These are phyloP conservation scores for Artemisia annua DNA, from an alignment of 129 eudicot species.

Conservation along the genomic window DNA sequence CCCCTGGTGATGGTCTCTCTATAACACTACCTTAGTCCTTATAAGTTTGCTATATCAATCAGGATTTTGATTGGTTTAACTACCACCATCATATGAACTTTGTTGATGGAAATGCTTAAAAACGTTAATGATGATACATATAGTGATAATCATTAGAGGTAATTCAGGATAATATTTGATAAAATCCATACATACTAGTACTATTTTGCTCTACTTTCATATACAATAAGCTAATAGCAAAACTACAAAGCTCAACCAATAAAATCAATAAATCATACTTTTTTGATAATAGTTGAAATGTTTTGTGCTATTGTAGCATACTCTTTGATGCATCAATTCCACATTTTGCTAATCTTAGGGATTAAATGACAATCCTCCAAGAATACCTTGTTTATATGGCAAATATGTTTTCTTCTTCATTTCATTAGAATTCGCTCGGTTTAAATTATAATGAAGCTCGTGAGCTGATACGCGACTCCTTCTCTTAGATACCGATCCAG, in stretches of 20 bases:
- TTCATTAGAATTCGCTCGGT: slow-evolving; percentile 68
- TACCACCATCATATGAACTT: no score
- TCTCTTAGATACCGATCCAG: slow-evolving; percentile 41
- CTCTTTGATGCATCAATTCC: slow-evolving; percentile 5
- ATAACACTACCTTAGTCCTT: no score
- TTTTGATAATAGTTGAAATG: slow-evolving; percentile 12
- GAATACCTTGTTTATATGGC: slow-evolving; percentile 86
- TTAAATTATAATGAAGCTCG: slow-evolving; percentile 72
- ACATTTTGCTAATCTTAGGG: slow-evolving; percentile 24
- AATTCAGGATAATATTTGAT: slow-evolving; percentile 16
- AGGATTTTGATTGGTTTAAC: no score
- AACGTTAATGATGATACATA: no score
- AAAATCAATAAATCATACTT: background rate
- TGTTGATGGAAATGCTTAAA: no score
- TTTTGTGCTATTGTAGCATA: slow-evolving; percentile 2
- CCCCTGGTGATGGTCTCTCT: no score
- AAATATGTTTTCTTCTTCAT: slow-evolving; percentile 81
- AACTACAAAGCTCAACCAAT: background rate
- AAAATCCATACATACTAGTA: slow-evolving; percentile 15
- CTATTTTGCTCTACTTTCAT: slow-evolving; percentile 1
- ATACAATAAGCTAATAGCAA: slow-evolving; percentile 2
- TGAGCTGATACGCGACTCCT: slow-evolving; percentile 74
- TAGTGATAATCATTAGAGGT: background rate
- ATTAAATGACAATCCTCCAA: slow-evolving; percentile 63
- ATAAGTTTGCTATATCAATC: no score